Evolutionary conservation across 75 land plant species (phyloP), one percentile per base, ranked within the genome.

Genomic region (Pinus albicaulis): DNA sequence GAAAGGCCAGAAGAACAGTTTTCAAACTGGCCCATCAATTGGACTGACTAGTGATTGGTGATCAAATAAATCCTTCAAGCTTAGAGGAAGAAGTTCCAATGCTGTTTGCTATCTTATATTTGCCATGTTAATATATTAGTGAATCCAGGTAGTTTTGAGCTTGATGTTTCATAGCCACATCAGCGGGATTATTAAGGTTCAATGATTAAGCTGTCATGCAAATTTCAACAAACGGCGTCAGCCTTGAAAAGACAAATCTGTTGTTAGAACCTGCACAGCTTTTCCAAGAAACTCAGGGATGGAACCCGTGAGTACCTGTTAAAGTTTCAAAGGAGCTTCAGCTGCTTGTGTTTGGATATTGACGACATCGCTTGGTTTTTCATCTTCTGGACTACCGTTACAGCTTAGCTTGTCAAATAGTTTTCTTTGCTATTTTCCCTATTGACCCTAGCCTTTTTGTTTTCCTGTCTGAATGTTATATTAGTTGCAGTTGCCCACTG

Each of bases 401-500:
- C 52, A 68, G 68, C 71, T 38, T 68, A 36, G 41, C n/a, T 68
- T 68, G 20, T 68, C 24, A 68, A 68, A 68, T 68, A 68, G 19
- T 68, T 68, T 68, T 68, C 52, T 68, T 68, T 68, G 52, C 44
- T 68, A 11, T 68, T 68, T 44, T 68, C 71, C 71, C 71, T 68
- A 28, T 68, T 68, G 71, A 68, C 34, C 71, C 71, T 68, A 36
- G 71, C 71, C 71, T 68, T 14, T 68, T 68, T 68, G 71, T 68
- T 68, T 68, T 19, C 71, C 71, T 68, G 71, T 68, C 52, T 68
- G 48, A 68, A 44, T 68, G 48, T 68, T 68, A 23, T 68, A 38
- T 68, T 68, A 41, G 71, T 68, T 68, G 71, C 71, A 68, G 71
- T 41, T 68, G 71, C 71, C 71, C 71, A 68, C 71, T 22, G 19